Evolutionary conservation across 371 early-diverging fungal species (phyloP).

Genomic region (Mucor indicus): DNA sequence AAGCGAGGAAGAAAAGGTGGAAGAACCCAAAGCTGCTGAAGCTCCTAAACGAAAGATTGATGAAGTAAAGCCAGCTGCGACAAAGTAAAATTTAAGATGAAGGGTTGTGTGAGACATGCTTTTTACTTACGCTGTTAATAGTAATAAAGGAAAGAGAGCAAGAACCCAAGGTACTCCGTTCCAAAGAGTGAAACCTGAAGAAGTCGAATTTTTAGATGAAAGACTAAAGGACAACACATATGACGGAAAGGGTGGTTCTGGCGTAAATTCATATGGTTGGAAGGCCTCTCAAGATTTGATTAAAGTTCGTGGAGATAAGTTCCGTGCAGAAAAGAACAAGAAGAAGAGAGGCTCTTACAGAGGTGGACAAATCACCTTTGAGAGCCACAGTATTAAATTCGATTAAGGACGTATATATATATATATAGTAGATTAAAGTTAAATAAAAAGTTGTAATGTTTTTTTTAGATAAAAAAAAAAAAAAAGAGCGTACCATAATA

Average conservation of each 20-base stretch:
- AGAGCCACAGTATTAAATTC: slow-evolving; percentile 91
- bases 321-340: slow-evolving; percentile 95
- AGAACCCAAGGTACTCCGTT: slow-evolving; percentile 65
- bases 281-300: slow-evolving; percentile 92
- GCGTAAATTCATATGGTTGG: slow-evolving; percentile 77
- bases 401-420: no score
- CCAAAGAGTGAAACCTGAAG: slow-evolving; percentile 78
- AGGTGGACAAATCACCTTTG: slow-evolving; percentile 87
- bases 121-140: no score
- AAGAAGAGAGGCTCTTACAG: slow-evolving; percentile 96
- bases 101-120: no score
- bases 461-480: no score
- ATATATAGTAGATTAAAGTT: no score
- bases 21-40: slow-evolving; percentile 1
- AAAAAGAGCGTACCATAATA: no score
- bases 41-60: no score
- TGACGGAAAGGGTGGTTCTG: slow-evolving; percentile 64
- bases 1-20: slow-evolving; percentile 4
- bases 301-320: slow-evolving; percentile 89
- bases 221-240: slow-evolving; percentile 85
- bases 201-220: slow-evolving; percentile 78
- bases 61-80: no score
- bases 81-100: no score
- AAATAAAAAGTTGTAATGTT: no score
- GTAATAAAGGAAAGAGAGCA: slow-evolving; percentile 9